Evolutionary conservation across 2,329 filamentous ascomycete species (phyloP), one percentile per base, ranked within the genome.

Genomic region (Coniochaeta ligniaria): DNA sequence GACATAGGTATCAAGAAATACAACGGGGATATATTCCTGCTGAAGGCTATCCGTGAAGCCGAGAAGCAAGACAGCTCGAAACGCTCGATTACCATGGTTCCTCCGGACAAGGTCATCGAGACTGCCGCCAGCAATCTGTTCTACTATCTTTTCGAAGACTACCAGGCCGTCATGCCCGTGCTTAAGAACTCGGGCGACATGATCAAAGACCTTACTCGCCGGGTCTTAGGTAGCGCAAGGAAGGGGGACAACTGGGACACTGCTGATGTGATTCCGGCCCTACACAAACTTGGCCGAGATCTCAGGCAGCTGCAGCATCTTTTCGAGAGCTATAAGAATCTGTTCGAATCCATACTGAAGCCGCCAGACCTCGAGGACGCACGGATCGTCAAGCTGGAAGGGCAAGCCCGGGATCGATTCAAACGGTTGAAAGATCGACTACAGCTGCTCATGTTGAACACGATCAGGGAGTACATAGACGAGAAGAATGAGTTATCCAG

Each of bases 401-500:
- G 70, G 55, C 77, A 82, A 0, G 83, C 85, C 0, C 71, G 79
- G 17, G 80, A 82, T 31, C 78, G 85, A 1, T 88, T 89, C 66
- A 77, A 83, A 59, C 75, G 85, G 7, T 74, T 89, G 2, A 78
- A 80, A 62, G 83, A 87, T 66, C 78, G 83, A 50, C 78, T 88
- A 60, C 76, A 82, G 60, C 75, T 86, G 45, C 80, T 88, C 57
- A 86, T 87, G 62, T 70, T 88, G 45, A 83, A 80, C 65, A 83
- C 86, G 61, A 85, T 87, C 28, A 76, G 83, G 58, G 85, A 86
- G 66, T 84, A 84, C 61, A 72, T 91, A 24, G 83, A 83, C 31
- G 88, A 91, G 71, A 91, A 91, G 69, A 85, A 88, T 28, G 84
- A 85, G 0, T 75, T 92, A 28, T 86, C 89, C 3, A 83, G 83